Base-by-base conservation (phyloP, 179 eudicot genomes). In the Beta lomatogona region DNA sequence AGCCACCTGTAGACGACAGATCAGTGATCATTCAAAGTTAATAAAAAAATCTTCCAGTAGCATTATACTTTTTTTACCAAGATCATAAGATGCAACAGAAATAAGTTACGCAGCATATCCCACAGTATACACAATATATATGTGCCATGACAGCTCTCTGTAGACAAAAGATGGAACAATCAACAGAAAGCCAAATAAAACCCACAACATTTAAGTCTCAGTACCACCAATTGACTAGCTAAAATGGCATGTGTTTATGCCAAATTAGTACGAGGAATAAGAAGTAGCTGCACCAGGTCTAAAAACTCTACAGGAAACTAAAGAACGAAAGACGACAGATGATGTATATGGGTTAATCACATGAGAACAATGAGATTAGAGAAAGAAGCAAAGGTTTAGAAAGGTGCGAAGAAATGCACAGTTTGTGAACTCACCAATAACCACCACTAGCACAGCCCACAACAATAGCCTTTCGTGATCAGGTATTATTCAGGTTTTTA, bases 1-100 rank as follows among this genome's bases (percentile, higher is more conserved):
- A 80, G 98, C 88, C 76, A 95, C 93, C 98, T 94, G 83, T 16
- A 87, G 64, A 71, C 69, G 57, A 46, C 22, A 63, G 46, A 53
- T 63, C 18, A 45, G 61, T 48, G 59, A 77, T 48, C 64, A 31
- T 25, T 65, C 16, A 64, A 36, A 53, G 67, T 64, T 55, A 65
- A 31, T 22, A 45, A 22, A 50, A 52, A 54, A 15, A 57, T 67
- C 57, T 77, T 9, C 80, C 10, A 31, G 41, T 12, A 21, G 69
- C 57, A 45, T 36, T 36, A 58, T 55, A 13, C 7, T 9, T 12
- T 58, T 7, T 60, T 1, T 9, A 71, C 12, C 31, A 60, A 44
- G n/a, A 22, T 53, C 18, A 53, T 5, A 73, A 73, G 52, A 53
- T 25, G 45, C 16, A 28, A 22, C 13, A 25, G 18, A 31, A 25